A percentile compares a stretch with the other conserved stretches of the same genome.
These are phyloP conservation scores for Neofusicoccum kwambonambiense DNA, from an alignment of 2,329 filamentous ascomycete species.

Conservation along the genomic window DNA sequence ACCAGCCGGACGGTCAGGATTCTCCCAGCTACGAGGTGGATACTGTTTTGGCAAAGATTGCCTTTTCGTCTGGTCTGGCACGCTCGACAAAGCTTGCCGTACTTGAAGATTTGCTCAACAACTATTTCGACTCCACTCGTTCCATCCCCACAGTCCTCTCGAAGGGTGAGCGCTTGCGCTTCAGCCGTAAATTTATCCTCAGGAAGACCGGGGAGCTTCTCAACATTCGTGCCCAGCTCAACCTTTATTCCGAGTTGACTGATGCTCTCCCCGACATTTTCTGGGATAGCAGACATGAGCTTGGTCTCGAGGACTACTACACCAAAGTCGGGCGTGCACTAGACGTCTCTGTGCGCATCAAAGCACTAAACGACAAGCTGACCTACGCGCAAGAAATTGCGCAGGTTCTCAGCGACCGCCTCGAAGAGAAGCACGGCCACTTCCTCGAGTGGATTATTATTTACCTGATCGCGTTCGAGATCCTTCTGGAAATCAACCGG, in stretches of 20 bases:
- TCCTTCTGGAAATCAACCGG: conserved; percentile 78
- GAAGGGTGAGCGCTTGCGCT: conserved; percentile 59
- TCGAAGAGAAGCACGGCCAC: conserved; percentile 86
- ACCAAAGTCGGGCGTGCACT: conserved; percentile 87
- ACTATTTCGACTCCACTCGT: conserved; percentile 84
- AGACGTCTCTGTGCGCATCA: conserved; percentile 88
- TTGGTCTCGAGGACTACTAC: conserved; percentile 91
- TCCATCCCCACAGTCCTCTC: conserved; percentile 78
- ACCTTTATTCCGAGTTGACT: conserved; percentile 94
- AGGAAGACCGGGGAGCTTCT: conserved; percentile 92
- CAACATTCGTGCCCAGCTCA: conserved; percentile 84
- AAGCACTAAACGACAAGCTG: conserved; percentile 92
- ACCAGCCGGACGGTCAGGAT: conserved; percentile 25
- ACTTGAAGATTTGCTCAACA: conserved; percentile 75
- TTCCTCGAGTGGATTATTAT: conserved; percentile 96
- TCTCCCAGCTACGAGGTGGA: conserved; percentile 43
- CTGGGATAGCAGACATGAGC: conserved; percentile 88
- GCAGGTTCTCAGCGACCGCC: conserved; percentile 78
- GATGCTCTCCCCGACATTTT: conserved; percentile 94
- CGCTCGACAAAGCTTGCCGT: conserved; percentile 92
- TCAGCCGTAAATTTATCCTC: conserved; percentile 73
- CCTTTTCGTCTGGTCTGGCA: conserved; percentile 91
- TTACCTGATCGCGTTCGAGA: conserved; percentile 86
- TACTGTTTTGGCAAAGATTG: conserved; percentile 84
- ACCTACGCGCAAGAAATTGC: conserved; percentile 97